A percentile compares a stretch with the other conserved stretches of the same genome.
These are phyloP conservation scores for Aspergillus pseudonomiae DNA, from an alignment of 2,329 filamentous ascomycete species.

Conservation along the genomic window DNA sequence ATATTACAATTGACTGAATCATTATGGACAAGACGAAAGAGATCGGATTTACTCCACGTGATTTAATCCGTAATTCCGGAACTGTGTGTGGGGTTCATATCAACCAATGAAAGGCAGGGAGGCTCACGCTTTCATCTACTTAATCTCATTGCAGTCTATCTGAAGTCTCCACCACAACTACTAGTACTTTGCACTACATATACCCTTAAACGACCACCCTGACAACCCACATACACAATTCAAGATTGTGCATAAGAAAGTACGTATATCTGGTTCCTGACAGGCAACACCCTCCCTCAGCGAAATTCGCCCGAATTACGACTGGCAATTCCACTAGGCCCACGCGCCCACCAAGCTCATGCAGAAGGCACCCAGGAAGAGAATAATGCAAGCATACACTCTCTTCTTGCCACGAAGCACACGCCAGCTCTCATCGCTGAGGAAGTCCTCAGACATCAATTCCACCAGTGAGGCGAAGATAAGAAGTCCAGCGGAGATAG, in stretches of 20 bases:
- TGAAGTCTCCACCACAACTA: neutral
- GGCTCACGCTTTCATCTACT: no score
- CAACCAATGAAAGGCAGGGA: neutral
- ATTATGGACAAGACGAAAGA: neutral
- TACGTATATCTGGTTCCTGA: neutral
- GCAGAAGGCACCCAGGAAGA: constrained; percentile 65
- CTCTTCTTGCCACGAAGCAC: constrained; percentile 64
- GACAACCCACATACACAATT: neutral
- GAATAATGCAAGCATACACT: constrained; percentile 64
- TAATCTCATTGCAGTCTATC: neutral
- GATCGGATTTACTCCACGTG: neutral
- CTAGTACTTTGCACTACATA: neutral
- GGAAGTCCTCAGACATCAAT: constrained; percentile 75
- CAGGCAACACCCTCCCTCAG: neutral
- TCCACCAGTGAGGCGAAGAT: constrained; percentile 79
- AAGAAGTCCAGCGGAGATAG: constrained; percentile 74
- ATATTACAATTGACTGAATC: neutral
- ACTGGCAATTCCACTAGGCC: constrained; percentile 52
- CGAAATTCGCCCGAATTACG: neutral
- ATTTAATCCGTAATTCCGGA: neutral
- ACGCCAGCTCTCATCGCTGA: constrained; percentile 74
- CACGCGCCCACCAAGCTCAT: constrained; percentile 76
- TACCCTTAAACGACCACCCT: neutral
- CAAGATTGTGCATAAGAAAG: neutral
- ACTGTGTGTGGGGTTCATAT: neutral